Conservation (phyloP, 352 stramenopile species). For the Blastocystis sp. region DNA sequence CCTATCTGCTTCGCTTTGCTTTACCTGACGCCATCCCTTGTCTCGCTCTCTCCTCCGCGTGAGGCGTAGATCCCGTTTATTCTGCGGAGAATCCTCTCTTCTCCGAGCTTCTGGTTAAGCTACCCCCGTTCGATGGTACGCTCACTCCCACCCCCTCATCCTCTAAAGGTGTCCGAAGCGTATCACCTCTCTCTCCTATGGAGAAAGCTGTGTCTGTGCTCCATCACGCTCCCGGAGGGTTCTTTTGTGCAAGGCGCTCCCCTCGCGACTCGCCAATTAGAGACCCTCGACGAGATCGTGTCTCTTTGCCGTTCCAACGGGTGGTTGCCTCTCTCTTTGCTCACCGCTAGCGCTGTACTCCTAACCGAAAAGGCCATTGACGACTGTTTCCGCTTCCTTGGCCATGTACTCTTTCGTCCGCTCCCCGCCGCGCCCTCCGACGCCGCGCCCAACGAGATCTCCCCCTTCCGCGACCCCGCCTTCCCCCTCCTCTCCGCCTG, state of each 20-base stretch:
- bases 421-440: neutral
- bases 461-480: slow-evolving; percentile 9
- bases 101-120: neutral
- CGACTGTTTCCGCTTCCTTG: slow-evolving; percentile 39
- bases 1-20: neutral
- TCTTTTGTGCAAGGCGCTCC: neutral
- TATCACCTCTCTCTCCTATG: slow-evolving; percentile 25
- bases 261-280: neutral
- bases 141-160: neutral
- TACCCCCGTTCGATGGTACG: slow-evolving; percentile 29
- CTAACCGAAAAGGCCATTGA: neutral
- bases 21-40: slow-evolving; percentile 21
- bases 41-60: neutral
- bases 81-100: slow-evolving; percentile 8
- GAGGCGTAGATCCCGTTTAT: neutral
- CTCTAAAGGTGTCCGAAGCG: neutral
- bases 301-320: neutral
- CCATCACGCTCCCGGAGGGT: neutral
- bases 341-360: slow-evolving; percentile 30
- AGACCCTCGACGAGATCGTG: neutral
- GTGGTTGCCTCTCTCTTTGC: neutral
- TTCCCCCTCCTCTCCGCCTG: neutral
- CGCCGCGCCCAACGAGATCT: neutral
- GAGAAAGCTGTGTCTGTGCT: slow-evolving; percentile 52
- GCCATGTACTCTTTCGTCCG: slow-evolving; percentile 6